These are phyloP conservation scores for Grigorovia jiainica DNA, from an alignment of 805 yeast species.

Conservation along the genomic window DNA sequence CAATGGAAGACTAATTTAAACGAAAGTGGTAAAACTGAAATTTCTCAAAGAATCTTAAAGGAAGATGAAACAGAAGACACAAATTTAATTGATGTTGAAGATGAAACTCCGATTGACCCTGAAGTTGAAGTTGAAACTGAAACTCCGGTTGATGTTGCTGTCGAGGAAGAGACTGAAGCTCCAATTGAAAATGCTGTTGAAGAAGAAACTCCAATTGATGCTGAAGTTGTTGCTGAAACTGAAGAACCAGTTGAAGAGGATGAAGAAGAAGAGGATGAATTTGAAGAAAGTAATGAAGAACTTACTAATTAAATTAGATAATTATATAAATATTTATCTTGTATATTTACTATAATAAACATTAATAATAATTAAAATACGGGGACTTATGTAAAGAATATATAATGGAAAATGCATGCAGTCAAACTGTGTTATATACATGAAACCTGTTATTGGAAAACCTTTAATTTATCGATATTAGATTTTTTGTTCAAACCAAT, in stretches of 20 bases:
- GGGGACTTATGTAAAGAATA: too few relatives aligned
- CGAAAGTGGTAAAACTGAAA: constrained; percentile 40
- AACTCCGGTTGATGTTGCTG: constrained; percentile 1
- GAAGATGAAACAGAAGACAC: constrained; percentile 21
- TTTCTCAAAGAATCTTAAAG: constrained; percentile 56
- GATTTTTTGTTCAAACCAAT: constrained; percentile 48
- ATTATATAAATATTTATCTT: constrained; percentile 3
- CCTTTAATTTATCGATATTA: constrained; percentile 34
- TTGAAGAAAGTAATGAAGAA: background rate
- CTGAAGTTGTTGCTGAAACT: constrained; percentile 8
- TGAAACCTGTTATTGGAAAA: constrained; percentile 26
- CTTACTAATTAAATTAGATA: constrained; percentile 2
- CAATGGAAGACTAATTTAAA: constrained; percentile 60
- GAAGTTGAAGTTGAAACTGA: constrained; percentile 10
- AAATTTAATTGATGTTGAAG: constrained; percentile 35
- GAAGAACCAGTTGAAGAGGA: constrained; percentile 1
- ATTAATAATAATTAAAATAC: constrained; percentile 1
- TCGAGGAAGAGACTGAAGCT: constrained; percentile 4
- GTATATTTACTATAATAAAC: background rate
- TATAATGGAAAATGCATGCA: background rate
- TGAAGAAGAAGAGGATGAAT: constrained; percentile 6
- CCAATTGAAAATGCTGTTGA: constrained; percentile 8
- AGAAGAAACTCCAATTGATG: constrained; percentile 12
- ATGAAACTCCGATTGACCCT: constrained; percentile 21
- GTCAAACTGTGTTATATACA: background rate